Conservation (phyloP, 2,329 filamentous ascomycete genomes). For the Botrytis aclada region DNA sequence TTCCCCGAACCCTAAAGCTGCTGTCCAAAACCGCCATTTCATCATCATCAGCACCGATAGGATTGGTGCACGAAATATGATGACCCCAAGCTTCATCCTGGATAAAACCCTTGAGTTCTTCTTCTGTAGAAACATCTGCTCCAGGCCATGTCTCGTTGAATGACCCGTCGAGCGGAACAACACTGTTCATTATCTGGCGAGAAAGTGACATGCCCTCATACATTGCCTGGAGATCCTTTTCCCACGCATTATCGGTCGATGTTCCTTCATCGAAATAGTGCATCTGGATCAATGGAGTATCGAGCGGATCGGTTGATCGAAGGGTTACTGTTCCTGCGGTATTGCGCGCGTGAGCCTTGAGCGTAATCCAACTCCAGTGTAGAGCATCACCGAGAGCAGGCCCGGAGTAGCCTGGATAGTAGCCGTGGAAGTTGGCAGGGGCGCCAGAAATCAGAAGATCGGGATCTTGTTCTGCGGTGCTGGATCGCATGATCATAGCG, state of each 20-base stretch:
- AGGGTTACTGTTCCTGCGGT: slow-evolving; percentile 59
- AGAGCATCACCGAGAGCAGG: slow-evolving; percentile 38
- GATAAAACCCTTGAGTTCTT: slow-evolving; percentile 47
- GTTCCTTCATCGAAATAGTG: slow-evolving; percentile 49
- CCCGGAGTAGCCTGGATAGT: slow-evolving; percentile 44
- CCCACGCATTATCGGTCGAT: neutral
- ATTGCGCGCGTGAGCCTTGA: slow-evolving; percentile 61
- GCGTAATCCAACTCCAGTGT: slow-evolving; percentile 21
- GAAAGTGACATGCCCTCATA: slow-evolving; percentile 23
- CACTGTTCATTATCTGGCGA: slow-evolving; percentile 40
- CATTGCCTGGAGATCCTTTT: slow-evolving; percentile 24
- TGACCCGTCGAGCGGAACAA: slow-evolving; percentile 40
- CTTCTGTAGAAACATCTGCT: slow-evolving; percentile 35
- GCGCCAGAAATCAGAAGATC: slow-evolving; percentile 23
- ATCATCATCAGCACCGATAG: slow-evolving; percentile 50
- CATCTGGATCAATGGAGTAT: slow-evolving; percentile 61
- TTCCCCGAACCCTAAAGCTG: slow-evolving; percentile 38
- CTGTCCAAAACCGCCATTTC: slow-evolving; percentile 45
- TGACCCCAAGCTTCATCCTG: slow-evolving; percentile 54
- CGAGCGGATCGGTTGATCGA: slow-evolving; percentile 58
- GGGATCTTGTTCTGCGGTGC: slow-evolving; percentile 13
- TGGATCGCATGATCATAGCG: slow-evolving; percentile 28
- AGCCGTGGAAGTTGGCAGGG: slow-evolving; percentile 28
- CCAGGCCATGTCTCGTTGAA: slow-evolving; percentile 46
- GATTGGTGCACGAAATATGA: slow-evolving; percentile 52